A percentile compares a stretch with the other conserved stretches of the same genome.
Evolutionary conservation across 2,329 filamentous ascomycete species (phyloP).

Genomic region (Lojkania enalia): DNA sequence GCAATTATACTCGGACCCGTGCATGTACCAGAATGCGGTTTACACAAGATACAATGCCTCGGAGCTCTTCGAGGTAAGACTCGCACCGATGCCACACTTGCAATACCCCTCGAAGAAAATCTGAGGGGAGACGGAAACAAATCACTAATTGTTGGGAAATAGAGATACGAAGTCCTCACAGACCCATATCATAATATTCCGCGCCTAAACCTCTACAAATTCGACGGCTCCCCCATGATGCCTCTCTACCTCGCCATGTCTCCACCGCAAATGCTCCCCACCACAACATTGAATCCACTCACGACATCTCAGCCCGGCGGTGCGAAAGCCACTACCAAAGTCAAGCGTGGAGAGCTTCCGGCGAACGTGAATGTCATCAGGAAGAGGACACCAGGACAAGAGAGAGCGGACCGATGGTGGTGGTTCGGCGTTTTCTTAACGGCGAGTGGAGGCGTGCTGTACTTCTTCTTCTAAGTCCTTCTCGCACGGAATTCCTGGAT

Average conservation of each 20-base stretch:
- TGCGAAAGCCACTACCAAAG: constrained; percentile 40
- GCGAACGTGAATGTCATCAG: constrained; percentile 46
- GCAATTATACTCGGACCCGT: constrained; percentile 68
- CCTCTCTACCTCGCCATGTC: constrained; percentile 68
- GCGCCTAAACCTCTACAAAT: constrained; percentile 66
- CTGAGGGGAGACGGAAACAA: not conserved
- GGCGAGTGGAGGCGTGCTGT: constrained; percentile 52
- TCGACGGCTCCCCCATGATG: constrained; percentile 66
- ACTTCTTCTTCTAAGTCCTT: constrained; percentile 48
- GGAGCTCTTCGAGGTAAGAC: constrained; percentile 62
- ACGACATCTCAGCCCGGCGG: constrained; percentile 41
- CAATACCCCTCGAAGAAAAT: not conserved
- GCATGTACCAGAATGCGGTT: constrained; percentile 55
- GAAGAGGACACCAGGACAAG: constrained; percentile 38
- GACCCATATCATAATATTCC: constrained; percentile 65
- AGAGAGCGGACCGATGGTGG: constrained; percentile 53
- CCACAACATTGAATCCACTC: constrained; percentile 64
- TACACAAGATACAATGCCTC: constrained; percentile 70
- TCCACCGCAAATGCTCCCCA: constrained; percentile 71
- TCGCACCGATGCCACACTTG: not conserved
- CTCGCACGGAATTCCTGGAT: too few relatives aligned
- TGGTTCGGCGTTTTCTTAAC: constrained; percentile 56
- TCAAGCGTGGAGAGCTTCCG: constrained; percentile 43
- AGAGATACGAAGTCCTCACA: constrained; percentile 52
- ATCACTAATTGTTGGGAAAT: not conserved